Evolutionary conservation across 352 stramenopile species (phyloP), one percentile per base, ranked within the genome.

Genomic region (Globisporangium okanoganense): DNA sequence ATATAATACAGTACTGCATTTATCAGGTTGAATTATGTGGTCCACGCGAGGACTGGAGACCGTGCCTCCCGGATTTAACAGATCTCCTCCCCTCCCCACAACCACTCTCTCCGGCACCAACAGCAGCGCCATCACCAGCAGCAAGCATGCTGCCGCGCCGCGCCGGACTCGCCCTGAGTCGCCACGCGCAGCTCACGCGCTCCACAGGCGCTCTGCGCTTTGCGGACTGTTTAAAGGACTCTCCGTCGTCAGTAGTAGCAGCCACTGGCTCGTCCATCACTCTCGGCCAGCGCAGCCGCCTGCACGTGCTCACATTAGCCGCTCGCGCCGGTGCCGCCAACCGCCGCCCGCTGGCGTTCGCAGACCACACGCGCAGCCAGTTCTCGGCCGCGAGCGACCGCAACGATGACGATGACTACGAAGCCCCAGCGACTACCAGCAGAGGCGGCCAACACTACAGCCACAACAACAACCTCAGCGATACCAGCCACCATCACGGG

Each of bases 261-360:
- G 43, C 14, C 10, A 22, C 5, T 43, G 36, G 36, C 0, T 7
- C 20, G 5, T 22, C 24, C 10, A 4, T n/a, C 29, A n/a, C 25
- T 36, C 27, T 55, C 56, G 31, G 36, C 44, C 57, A 44, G 27
- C 50, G 38, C 58, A 65, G 59, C 7, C 25, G 18, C 24, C 22
- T 66, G 24, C 60, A 66, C 5, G 60, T 66, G 60, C 52, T 66
- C 52, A 43, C 36, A 2, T 44, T 56, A 53, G 51, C 59, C 22
- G 13, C 59, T 20, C 56, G 45, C 33, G 24, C 36, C 36, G 5
- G 36, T 18, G 36, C 36, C 36, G 13, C 43, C 27, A 48, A 16
- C 6, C 59, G 50, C 33, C 50, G 59, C 9, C 45, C 45, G 16
- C 40, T 62, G 33, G 25, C 56, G 35, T 45, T 62, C 25, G 27